Evolutionary conservation across 73 alveolate species (phyloP).

Genomic region (Paramecium biaurelia): DNA sequence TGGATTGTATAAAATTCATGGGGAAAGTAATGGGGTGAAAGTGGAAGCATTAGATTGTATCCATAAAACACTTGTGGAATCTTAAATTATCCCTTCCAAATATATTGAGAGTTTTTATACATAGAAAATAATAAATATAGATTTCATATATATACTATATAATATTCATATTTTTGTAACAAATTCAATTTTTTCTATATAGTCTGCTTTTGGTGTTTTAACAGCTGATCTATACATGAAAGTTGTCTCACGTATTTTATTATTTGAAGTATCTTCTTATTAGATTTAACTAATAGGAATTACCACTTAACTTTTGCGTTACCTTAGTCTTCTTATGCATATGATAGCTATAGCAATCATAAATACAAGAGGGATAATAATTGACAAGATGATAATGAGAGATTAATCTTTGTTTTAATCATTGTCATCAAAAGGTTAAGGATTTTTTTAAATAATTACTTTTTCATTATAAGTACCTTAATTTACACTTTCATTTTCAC

Average conservation of each 20-base stretch:
- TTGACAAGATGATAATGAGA: not conserved
- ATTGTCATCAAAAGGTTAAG: not conserved
- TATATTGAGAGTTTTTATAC: not conserved
- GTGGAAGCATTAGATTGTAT: constrained; percentile 20
- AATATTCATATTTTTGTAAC: not conserved
- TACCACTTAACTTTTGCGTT: not conserved
- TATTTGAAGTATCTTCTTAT: not conserved
- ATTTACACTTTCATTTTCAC: not conserved
- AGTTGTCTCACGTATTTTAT: not conserved
- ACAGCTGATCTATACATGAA: not conserved
- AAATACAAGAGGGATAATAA: not conserved
- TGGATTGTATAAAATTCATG: constrained; percentile 53
- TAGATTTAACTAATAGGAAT: not conserved
- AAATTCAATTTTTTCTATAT: not conserved
- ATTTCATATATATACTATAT: not conserved
- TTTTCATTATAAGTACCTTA: not conserved
- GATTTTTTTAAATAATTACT: not conserved
- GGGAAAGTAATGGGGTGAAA: constrained; percentile 52
- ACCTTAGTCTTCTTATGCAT: not conserved
- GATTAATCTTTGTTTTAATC: not conserved
- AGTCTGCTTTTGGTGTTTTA: not conserved
- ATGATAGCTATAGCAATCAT: not conserved
- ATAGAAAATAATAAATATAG: not conserved
- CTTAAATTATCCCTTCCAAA: not conserved
- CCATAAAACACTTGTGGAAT: constrained; percentile 55